Evolutionary conservation across 1,284 basidiomycete species (phyloP).

Genomic region (Cerioporus squamosus): DNA sequence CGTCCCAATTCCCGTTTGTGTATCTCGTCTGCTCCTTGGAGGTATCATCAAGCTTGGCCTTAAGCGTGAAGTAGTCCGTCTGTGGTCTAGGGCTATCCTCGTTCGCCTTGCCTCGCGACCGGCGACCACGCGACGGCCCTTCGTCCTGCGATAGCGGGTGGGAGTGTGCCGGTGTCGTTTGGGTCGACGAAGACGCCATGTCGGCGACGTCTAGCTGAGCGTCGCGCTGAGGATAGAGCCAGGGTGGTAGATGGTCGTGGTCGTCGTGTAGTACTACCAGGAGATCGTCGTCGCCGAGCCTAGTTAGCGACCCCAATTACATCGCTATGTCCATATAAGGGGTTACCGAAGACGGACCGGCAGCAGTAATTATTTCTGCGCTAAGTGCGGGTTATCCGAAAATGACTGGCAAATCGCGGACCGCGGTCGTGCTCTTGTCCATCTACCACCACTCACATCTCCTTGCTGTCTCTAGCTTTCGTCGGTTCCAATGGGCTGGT

Average conservation of each 20-base stretch:
- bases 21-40: slow-evolving; percentile 33
- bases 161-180: slow-evolving; percentile 60
- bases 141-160: slow-evolving; percentile 69
- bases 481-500: slow-evolving; percentile 38
- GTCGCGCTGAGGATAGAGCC: slow-evolving; percentile 7
- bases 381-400: no score
- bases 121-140: slow-evolving; percentile 45
- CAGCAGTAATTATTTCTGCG: no score
- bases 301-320: no score
- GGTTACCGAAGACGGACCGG: no score
- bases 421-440: no score
- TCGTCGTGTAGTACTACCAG: slow-evolving; percentile 3
- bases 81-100: slow-evolving; percentile 34
- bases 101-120: slow-evolving; percentile 40
- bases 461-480: background rate
- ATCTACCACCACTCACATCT: background rate
- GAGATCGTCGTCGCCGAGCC: background rate
- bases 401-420: no score
- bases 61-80: slow-evolving; percentile 62
- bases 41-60: slow-evolving; percentile 57
- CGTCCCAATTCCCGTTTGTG: slow-evolving; percentile 55
- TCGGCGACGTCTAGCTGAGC: slow-evolving; percentile 3
- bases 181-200: slow-evolving; percentile 39
- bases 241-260: slow-evolving; percentile 2
- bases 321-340: no score